Percentiles rank a stretch among this genome's conserved stretches.
These are phyloP conservation scores for Potentilla sterilis DNA, from an alignment of 306 rosid species.

Conservation along the genomic window DNA sequence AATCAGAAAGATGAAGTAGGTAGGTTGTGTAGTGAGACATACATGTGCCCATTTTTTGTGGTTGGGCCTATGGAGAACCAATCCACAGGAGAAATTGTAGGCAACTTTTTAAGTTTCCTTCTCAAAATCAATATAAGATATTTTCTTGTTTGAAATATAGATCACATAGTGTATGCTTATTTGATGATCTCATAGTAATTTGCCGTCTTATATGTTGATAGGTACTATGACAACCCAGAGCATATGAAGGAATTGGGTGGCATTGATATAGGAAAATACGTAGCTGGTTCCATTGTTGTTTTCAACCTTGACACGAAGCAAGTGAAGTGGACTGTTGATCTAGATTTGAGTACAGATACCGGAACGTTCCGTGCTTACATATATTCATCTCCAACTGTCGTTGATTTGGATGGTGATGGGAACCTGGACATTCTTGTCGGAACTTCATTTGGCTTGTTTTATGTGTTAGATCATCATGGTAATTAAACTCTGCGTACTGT, in stretches of 20 bases:
- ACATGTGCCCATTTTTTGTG: neutral
- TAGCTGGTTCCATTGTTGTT: conserved; percentile 91
- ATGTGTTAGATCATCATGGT: conserved; percentile 95
- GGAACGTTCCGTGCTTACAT: conserved; percentile 67
- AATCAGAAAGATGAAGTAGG: neutral
- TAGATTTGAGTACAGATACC: conserved; percentile 88
- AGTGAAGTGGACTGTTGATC: conserved; percentile 88
- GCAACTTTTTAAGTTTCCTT: neutral
- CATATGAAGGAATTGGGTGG: conserved; percentile 86
- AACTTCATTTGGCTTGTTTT: conserved; percentile 89
- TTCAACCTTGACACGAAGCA: conserved; percentile 88
- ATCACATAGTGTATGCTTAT: neutral
- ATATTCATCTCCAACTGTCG: conserved; percentile 87
- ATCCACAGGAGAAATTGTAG: neutral
- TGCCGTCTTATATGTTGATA: conserved; percentile 49
- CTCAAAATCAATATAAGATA: neutral
- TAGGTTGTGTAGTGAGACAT: neutral
- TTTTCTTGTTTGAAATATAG: conserved; percentile 14
- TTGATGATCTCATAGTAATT: conserved; percentile 40
- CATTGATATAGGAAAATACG: conserved; percentile 83
- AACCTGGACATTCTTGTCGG: conserved; percentile 92
- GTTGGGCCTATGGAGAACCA: neutral
- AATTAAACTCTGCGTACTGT: conserved; percentile 22
- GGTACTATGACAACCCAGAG: conserved; percentile 93
- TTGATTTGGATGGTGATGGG: conserved; percentile 97